Conservation (phyloP, 2,329 filamentous ascomycete genomes). For the Monilinia aucupariae region DNA sequence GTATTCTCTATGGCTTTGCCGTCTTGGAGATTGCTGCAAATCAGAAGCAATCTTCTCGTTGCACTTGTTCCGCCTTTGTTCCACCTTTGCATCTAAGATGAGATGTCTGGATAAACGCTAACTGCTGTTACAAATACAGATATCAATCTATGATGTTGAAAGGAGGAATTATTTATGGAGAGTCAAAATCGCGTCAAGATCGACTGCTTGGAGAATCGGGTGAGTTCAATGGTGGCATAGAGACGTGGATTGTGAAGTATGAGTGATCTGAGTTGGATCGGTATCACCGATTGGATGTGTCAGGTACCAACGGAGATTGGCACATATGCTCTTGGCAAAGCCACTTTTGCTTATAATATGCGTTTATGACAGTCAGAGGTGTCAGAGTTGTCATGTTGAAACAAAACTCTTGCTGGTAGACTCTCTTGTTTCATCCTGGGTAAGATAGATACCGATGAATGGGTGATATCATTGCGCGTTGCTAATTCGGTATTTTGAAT, state of each 20-base stretch:
- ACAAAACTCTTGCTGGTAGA: background rate
- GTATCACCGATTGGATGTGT: background rate
- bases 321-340: background rate
- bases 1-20: background rate
- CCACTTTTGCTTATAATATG: background rate
- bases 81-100: background rate
- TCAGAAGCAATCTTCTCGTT: background rate
- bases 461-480: background rate
- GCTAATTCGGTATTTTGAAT: background rate
- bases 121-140: background rate
- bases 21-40: background rate
- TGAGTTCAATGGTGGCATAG: background rate
- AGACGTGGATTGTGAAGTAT: background rate
- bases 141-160: background rate
- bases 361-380: background rate
- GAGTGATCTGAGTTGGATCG: background rate
- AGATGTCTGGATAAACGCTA: background rate
- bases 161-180: background rate
- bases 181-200: background rate
- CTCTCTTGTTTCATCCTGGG: background rate
- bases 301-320: background rate
- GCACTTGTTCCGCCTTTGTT: background rate
- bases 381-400: background rate
- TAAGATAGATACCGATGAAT: background rate
- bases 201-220: background rate